Evolutionary conservation across 257 asterid genomes (phyloP).

Genomic region (Nicotiana tabacum): DNA sequence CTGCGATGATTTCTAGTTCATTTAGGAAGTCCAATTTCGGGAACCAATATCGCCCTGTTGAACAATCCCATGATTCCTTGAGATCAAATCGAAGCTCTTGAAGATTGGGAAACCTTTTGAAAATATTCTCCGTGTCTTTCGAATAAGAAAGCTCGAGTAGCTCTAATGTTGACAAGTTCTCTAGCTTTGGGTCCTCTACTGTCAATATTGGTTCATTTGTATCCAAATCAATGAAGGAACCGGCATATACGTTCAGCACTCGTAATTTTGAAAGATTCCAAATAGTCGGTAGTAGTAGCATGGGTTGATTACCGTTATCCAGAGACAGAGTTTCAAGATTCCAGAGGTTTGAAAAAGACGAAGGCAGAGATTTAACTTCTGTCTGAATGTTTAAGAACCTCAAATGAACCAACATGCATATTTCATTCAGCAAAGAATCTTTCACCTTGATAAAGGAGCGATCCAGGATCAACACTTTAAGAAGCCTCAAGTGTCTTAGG

Average conservation of each 20-base stretch:
- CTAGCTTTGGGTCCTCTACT: no score
- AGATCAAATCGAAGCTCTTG: no score
- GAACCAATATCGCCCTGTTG: neutral
- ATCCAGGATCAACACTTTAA: conserved; percentile 15
- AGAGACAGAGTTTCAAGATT: neutral
- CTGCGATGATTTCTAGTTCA: rapidly evolving
- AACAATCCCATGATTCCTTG: neutral
- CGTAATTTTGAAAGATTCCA: neutral
- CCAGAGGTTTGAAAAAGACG: neutral
- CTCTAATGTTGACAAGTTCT: no score
- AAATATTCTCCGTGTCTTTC: no score
- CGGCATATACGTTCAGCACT: no score
- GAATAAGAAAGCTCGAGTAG: no score
- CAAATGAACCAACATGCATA: neutral
- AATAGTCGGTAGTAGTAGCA: neutral
- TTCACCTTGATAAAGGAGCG: neutral
- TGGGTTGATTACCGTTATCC: rapidly evolving
- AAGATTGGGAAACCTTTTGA: no score
- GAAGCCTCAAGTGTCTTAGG: conserved; percentile 10
- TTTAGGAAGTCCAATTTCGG: neutral
- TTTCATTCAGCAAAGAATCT: conserved; percentile 5
- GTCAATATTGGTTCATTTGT: no score
- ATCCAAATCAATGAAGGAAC: no score
- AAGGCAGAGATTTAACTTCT: neutral
- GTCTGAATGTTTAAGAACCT: neutral